Percentiles rank a stretch among this genome's conserved stretches.
These are phyloP conservation scores for Penicillium italicum DNA, from an alignment of 2,329 filamentous ascomycete genomes.

Conservation along the genomic window DNA sequence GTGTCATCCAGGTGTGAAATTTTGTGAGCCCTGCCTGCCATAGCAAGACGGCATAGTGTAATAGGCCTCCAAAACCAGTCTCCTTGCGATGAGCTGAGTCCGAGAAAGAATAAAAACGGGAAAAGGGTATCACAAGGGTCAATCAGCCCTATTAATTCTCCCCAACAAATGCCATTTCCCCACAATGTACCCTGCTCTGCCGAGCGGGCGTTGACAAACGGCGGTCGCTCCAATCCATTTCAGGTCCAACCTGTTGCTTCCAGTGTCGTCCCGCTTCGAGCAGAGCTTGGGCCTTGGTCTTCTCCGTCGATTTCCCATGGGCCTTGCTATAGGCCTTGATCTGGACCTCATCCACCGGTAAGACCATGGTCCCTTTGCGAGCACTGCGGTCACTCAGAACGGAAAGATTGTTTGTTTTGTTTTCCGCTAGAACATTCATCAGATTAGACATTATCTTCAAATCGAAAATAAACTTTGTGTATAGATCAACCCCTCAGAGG, in stretches of 20 bases:
- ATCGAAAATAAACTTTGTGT: conserved; percentile 5
- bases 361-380: conserved; percentile 34
- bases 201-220: conserved; percentile 53
- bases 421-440: conserved; percentile 11
- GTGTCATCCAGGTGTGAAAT: not conserved
- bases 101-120: not conserved
- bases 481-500: conserved; percentile 22
- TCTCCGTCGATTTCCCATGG: conserved; percentile 42
- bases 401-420: not conserved
- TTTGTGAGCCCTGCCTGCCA: not conserved
- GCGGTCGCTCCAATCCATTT: conserved; percentile 52
- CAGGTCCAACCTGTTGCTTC: conserved; percentile 52
- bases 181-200: conserved; percentile 49
- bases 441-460: conserved; percentile 14
- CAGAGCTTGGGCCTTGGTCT: conserved; percentile 47
- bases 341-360: conserved; percentile 34
- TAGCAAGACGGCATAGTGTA: not conserved
- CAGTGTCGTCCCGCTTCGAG: conserved; percentile 46
- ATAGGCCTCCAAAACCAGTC: not conserved
- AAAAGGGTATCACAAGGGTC: not conserved
- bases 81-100: not conserved
- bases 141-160: conserved; percentile 14
- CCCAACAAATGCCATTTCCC: conserved; percentile 47
- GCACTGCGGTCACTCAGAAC: not conserved
- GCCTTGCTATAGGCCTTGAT: conserved; percentile 43